phyloP scores from a whole-genome alignment of 352 stramenopile genomes.

The Globisporangium camurandrum region DNA sequence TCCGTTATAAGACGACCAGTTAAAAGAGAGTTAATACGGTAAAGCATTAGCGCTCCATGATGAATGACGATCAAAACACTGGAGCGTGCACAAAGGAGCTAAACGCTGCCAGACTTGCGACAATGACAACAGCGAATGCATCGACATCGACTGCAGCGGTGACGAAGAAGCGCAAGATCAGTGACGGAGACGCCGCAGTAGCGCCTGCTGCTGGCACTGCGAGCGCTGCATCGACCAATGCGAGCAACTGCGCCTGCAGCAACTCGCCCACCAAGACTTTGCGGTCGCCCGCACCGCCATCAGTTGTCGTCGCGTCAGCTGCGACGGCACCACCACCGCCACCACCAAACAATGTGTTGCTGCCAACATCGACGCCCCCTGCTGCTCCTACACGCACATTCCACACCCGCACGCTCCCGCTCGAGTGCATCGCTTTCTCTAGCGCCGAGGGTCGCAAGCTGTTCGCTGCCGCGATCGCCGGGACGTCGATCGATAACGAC shows the following conservation, averaged over 20 bases:
- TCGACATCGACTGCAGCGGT: neutral
- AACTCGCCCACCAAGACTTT: neutral
- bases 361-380: neutral
- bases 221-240: neutral
- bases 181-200: neutral
- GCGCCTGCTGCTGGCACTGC: neutral
- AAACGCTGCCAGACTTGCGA: too few species aligned
- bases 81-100: too few species aligned
- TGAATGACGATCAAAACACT: too few species aligned
- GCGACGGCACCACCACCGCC: neutral
- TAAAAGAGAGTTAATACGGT: too few species aligned
- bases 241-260: neutral
- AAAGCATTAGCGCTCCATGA: too few species aligned
- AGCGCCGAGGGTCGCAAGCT: conserved; percentile 71
- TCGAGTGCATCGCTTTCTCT: conserved; percentile 77
- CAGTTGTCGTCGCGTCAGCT: neutral
- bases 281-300: neutral
- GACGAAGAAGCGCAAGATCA: conserved; percentile 9
- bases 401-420: conserved; percentile 73
- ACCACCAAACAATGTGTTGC: neutral
- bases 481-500: conserved; percentile 10
- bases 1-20: too few species aligned
- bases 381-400: conserved; percentile 34
- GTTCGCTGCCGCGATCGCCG: conserved; percentile 63
- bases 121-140: neutral